A percentile compares a stretch with the other conserved stretches of the same genome.
These are phyloP conservation scores for Collybiopsis confluens DNA, from an alignment of 768 basidiomycete species.

Conservation along the genomic window DNA sequence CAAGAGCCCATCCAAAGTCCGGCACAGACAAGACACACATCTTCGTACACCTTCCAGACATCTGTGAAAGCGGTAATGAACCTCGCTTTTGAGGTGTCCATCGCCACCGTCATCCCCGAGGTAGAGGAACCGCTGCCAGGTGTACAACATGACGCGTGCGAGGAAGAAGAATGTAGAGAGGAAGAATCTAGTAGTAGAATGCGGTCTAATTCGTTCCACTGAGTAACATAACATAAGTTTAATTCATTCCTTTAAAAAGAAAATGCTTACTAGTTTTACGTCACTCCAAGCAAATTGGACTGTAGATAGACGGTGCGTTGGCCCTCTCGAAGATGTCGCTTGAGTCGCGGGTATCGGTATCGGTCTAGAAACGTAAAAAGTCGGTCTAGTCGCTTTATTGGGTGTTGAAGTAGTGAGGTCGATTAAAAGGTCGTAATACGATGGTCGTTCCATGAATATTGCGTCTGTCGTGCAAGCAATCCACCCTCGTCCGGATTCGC, in stretches of 20 bases:
- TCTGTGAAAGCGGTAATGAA: too few species aligned
- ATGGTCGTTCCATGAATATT: conserved; percentile 77
- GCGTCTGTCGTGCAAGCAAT: conserved; percentile 87
- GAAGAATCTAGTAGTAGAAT: conserved; percentile 54
- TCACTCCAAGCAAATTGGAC: conserved; percentile 84
- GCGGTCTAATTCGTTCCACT: conserved; percentile 80
- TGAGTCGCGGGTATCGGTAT: conserved; percentile 29
- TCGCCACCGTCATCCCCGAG: too few species aligned
- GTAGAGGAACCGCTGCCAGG: too few species aligned
- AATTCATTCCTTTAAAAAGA: not conserved
- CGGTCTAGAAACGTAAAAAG: conserved; percentile 57
- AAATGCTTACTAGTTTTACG: conserved; percentile 54
- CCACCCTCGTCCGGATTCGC: conserved; percentile 66
- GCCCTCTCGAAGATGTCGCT: conserved; percentile 25
- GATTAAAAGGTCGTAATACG: conserved; percentile 76
- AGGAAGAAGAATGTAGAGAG: too few species aligned
- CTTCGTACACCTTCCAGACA: too few species aligned
- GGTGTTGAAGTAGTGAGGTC: conserved; percentile 70
- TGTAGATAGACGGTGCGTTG: conserved; percentile 53
- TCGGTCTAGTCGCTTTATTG: conserved; percentile 57
- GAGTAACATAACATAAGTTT: conserved; percentile 8
- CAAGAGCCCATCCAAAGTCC: too few species aligned
- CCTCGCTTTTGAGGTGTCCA: too few species aligned
- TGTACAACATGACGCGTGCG: too few species aligned
- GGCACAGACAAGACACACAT: too few species aligned